Percentiles rank a stretch among this genome's conserved stretches.
phyloP scores from a whole-genome alignment of 2,329 filamentous ascomycete species.

The Fusarium sp. region DNA sequence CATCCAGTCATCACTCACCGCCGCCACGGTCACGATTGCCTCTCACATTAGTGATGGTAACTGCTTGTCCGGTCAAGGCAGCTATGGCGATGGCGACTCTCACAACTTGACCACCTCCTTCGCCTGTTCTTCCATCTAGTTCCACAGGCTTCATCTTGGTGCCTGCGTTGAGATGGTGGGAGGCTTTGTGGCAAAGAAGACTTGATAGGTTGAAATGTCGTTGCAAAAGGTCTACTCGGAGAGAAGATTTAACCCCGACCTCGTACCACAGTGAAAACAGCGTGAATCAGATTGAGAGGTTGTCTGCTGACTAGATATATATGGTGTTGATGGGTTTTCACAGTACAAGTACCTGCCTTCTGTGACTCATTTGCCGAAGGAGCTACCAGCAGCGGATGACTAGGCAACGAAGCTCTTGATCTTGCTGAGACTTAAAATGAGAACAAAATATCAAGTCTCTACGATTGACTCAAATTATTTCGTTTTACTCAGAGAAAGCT shows the following conservation, averaged over 20 bases:
- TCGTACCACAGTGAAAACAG: constrained; percentile 7
- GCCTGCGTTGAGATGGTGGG: constrained; percentile 1
- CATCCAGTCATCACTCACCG: constrained; percentile 40
- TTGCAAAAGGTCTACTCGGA: background rate
- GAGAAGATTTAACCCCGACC: background rate
- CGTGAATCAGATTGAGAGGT: background rate
- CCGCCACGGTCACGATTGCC: constrained; percentile 61
- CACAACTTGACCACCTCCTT: constrained; percentile 72
- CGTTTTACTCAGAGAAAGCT: background rate
- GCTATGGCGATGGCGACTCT: constrained; percentile 67
- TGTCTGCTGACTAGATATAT: constrained; percentile 1
- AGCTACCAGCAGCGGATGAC: constrained; percentile 1
- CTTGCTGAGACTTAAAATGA: background rate
- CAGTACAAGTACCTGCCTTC: background rate
- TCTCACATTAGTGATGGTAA: constrained; percentile 66
- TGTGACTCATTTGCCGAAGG: constrained; percentile 28
- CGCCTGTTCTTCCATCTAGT: constrained; percentile 68
- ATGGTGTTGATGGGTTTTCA: background rate
- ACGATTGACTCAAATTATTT: background rate
- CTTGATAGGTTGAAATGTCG: background rate
- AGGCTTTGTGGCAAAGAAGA: constrained; percentile 18
- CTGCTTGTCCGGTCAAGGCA: constrained; percentile 64
- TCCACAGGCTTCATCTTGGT: constrained; percentile 54
- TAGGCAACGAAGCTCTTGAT: constrained; percentile 8
- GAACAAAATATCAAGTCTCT: background rate